phyloP scores from a whole-genome alignment of 1,139 yeast species.

The Candida buenavistaensis region DNA sequence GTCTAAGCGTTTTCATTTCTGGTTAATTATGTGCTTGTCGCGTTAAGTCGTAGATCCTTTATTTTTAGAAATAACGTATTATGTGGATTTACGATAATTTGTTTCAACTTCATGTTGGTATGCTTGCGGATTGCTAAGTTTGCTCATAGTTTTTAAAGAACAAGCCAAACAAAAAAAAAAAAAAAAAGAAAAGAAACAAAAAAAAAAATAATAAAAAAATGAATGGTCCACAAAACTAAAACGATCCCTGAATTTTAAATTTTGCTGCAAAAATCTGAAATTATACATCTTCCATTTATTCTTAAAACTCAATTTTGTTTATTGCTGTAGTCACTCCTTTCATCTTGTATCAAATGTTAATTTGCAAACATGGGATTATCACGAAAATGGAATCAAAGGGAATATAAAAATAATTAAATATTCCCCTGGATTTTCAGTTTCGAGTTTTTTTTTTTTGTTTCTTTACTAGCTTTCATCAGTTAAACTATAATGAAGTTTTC shows the following conservation, averaged over 20 bases:
- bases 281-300: constrained; percentile 1
- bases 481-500: constrained; percentile 4
- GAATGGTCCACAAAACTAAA: background rate
- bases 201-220: too few species aligned
- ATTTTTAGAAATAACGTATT: too few species aligned
- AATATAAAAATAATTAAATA: too few species aligned
- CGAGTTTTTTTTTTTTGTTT: constrained; percentile 1
- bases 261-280: constrained; percentile 5
- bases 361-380: background rate
- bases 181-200: constrained; percentile 1
- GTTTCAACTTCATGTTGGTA: constrained; percentile 7
- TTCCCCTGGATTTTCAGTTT: background rate
- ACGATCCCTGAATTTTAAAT: background rate
- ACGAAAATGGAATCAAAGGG: too few species aligned
- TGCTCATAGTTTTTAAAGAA: background rate
- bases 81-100: background rate
- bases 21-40: too few species aligned
- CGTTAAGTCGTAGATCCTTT: too few species aligned
- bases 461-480: background rate
- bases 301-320: constrained; percentile 2
- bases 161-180: background rate
- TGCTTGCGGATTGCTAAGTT: constrained; percentile 1
- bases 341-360: constrained; percentile 4
- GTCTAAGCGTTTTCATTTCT: too few species aligned
- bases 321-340: constrained; percentile 2